Evolutionary conservation across 2,329 filamentous ascomycete species (phyloP).

Genomic region (Penicillium corylophilum): DNA sequence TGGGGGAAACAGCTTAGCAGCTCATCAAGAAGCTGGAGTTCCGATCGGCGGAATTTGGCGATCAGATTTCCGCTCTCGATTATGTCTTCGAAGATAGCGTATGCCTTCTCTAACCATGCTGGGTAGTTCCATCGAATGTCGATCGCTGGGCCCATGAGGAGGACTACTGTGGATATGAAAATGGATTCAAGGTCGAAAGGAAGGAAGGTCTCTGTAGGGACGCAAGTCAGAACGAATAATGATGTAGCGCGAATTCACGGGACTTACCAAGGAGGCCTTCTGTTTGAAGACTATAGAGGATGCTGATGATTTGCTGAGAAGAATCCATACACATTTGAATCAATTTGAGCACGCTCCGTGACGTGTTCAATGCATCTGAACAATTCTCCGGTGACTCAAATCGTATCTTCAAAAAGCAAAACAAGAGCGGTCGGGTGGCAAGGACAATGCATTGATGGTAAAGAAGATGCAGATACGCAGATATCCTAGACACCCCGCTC

Average conservation of each 20-base stretch:
- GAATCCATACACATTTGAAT: conserved; percentile 47
- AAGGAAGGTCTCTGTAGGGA: conserved; percentile 47
- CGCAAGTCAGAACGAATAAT: not conserved
- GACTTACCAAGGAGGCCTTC: conserved; percentile 50
- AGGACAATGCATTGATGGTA: conserved; percentile 19
- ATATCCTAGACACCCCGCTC: conserved; percentile 44
- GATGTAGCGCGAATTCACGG: not conserved
- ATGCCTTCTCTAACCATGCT: conserved; percentile 44
- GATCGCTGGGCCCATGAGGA: conserved; percentile 30
- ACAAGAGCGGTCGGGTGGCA: conserved; percentile 21
- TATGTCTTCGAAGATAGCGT: conserved; percentile 50
- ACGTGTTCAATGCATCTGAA: conserved; percentile 33
- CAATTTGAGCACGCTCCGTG: conserved; percentile 39
- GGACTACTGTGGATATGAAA: conserved; percentile 18
- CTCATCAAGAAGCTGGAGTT: conserved; percentile 45
- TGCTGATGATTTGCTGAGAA: conserved; percentile 43
- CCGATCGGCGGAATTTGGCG: conserved; percentile 46
- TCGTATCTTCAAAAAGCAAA: conserved; percentile 44
- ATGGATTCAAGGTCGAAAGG: conserved; percentile 20
- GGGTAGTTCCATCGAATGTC: conserved; percentile 37
- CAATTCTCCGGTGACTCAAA: conserved; percentile 30
- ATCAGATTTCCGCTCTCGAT: conserved; percentile 48
- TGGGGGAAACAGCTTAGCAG: conserved; percentile 31
- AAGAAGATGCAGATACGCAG: conserved; percentile 42
- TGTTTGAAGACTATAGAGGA: conserved; percentile 46